Evolutionary conservation across 2,329 filamentous ascomycete genomes (phyloP), one percentile per base, ranked within the genome.

Genomic region (Diplodia seriata): DNA sequence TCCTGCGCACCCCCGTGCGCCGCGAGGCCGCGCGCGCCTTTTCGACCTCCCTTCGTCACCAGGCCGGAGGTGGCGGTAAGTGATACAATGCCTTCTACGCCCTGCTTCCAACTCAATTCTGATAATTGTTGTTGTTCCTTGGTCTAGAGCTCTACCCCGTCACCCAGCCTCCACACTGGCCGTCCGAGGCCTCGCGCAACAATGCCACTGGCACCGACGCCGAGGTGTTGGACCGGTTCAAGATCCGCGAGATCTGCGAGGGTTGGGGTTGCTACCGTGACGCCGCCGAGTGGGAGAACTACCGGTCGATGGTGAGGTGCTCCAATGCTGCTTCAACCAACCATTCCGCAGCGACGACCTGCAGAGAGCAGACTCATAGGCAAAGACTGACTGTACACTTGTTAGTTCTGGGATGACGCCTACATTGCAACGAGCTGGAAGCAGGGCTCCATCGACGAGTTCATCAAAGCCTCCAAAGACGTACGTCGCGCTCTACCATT

Each of bases 221-320:
- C 31, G 79, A 84, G 49, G 73, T 84, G 4, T 76, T 84, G 15
- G 78, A 83, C 68, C 80, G 84, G 26, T 74, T 84, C 26, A 79
- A 79, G 67, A 78, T 86, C 8, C 79, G 82, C 1, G 83, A 85
- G 74, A 75, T 86, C n/a, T 85, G 83, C 77, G 85, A 84, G 72
- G 84, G 83, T 54, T 85, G 84, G 84, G 83, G 84, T 2, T 81
- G 85, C 47, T 85, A 85, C 73, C 81, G 83, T 38, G 84, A 85
- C 69, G 80, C 83, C 12, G 85, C 83, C 1, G 84, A 86, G 72
- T 85, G 84, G 83, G 79, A 80, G 74, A 85, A 85, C 77, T 85
- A 83, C 71, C 81, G 82, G 69, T 79, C 77, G 1, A 74, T 85
- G 12, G 85, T 85, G 71, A 31, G 50, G 18, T 23, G 20, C 5